A percentile compares a stretch with the other conserved stretches of the same genome.
Evolutionary conservation across 306 rosid species (phyloP).

Genomic region (Medicago ruthenica): DNA sequence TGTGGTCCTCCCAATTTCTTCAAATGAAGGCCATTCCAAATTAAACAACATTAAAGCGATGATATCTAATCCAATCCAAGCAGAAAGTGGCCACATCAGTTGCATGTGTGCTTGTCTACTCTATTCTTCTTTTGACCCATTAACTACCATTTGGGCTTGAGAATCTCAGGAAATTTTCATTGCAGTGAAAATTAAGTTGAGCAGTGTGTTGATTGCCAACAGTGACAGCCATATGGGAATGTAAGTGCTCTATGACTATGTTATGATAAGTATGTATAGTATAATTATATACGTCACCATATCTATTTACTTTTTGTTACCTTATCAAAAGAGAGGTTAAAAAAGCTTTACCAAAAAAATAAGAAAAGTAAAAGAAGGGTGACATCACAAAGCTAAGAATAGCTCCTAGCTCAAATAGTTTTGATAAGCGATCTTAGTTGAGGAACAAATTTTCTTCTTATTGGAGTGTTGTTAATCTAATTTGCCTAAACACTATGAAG

Average conservation of each 20-base stretch:
- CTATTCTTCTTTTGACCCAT: too few species aligned
- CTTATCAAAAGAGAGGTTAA: slow-evolving; percentile 12
- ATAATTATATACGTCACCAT: neutral
- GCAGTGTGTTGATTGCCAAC: neutral
- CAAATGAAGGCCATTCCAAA: neutral
- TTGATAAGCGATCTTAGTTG: too few species aligned
- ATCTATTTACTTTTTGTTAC: neutral
- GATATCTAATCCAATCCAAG: neutral
- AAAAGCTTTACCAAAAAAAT: neutral
- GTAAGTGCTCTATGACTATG: neutral
- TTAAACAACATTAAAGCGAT: neutral
- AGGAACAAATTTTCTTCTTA: too few species aligned
- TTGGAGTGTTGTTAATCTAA: too few species aligned
- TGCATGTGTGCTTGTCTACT: too few species aligned
- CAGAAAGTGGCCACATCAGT: too few species aligned
- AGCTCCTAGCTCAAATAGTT: too few species aligned
- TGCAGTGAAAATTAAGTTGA: neutral
- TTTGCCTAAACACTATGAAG: too few species aligned
- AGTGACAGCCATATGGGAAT: neutral
- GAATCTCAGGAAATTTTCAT: neutral
- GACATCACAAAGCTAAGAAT: slow-evolving; percentile 15
- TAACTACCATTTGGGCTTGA: neutral
- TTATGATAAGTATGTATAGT: neutral
- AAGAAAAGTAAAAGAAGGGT: neutral
- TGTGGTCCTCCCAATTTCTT: neutral